Conservation (phyloP, 441 rosid species). For the Sinapis alba region DNA sequence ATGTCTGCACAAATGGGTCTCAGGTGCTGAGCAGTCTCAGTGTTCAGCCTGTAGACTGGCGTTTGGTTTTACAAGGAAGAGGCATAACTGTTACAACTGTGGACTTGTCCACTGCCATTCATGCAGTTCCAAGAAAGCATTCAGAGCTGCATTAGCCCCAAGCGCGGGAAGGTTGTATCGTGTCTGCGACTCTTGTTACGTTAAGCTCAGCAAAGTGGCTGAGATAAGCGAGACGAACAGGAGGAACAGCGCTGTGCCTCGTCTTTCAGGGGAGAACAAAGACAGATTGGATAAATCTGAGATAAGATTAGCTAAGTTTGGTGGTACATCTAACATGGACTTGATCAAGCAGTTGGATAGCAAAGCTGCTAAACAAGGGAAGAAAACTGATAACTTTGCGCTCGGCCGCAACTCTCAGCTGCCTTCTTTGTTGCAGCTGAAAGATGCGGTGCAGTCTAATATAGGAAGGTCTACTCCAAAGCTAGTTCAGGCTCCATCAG, state of each 20-base stretch:
- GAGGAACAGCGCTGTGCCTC: conserved; percentile 71
- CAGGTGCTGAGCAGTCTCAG: conserved; percentile 94
- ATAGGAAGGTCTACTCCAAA: conserved; percentile 69
- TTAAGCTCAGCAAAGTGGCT: conserved; percentile 74
- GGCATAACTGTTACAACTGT: conserved; percentile 96
- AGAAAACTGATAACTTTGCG: conserved; percentile 73
- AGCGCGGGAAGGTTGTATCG: conserved; percentile 87
- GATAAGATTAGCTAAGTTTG: conserved; percentile 71
- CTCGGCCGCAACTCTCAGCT: conserved; percentile 60
- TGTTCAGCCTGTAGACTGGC: conserved; percentile 91
- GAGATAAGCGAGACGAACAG: conserved; percentile 63
- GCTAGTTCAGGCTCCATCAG: conserved; percentile 74
- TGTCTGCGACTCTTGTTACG: conserved; percentile 91
- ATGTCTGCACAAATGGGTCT: conserved; percentile 96
- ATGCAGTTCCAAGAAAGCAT: conserved; percentile 90
- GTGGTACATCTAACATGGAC: conserved; percentile 72
- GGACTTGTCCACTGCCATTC: conserved; percentile 98
- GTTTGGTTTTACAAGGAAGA: conserved; percentile 90
- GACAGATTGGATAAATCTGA: conserved; percentile 91
- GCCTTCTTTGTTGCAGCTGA: not conserved
- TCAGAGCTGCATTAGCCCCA: conserved; percentile 88
- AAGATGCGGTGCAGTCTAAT: conserved; percentile 16
- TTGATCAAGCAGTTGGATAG: conserved; percentile 92
- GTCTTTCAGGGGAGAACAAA: conserved; percentile 93
- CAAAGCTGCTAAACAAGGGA: conserved; percentile 97